Evolutionary conservation across 768 basidiomycete genomes (phyloP), one percentile per base, ranked within the genome.

Genomic region (Suillus weaverae): DNA sequence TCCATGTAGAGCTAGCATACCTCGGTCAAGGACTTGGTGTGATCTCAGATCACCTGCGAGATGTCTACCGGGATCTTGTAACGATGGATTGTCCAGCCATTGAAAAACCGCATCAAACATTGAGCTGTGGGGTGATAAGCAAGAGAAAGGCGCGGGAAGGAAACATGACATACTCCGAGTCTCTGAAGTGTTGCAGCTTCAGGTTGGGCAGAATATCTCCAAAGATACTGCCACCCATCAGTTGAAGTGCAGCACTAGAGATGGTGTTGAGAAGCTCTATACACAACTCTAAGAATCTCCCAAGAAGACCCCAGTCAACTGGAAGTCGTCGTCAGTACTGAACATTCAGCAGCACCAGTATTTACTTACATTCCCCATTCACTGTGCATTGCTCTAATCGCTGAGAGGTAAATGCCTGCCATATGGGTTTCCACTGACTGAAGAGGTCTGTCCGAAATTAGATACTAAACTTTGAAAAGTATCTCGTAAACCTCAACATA

Each of bases 261-360:
- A 80, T 71, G 32, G 68, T 72, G 66, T 83, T 84, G 41, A 88
- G 71, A 13, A 86, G 67, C 0, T 64, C 69, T 18, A 83, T 68
- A 6, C 77, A 76, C 13, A 74, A 74, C 64, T 83, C 79, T 0
- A 88, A 67, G 10, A 86, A 66, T 60, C 78, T 77, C 38, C 75
- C 78, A 64, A 85, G 86, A 32, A 87, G 74, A 41, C 70, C 72
- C 88, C 89, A 90, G 65, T 87, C 78, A 68, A 86, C 88, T 90
- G 56, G 44, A 20, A 39, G n/a, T 26, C 48, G 63, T 50, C 66
- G 68, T 62, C 44, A 63, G 39, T 22, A 61, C 50, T 5, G 10
- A 26, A 59, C 22, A 6, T 10, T 14, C 33, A 4, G 20, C n/a
- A 10, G 9, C 9, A 33, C 4, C 11, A 35, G 30, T 60, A 62